These are phyloP conservation scores for Nakaseomyces sp. DNA, from an alignment of 1,139 yeast genomes.

Conservation along the genomic window DNA sequence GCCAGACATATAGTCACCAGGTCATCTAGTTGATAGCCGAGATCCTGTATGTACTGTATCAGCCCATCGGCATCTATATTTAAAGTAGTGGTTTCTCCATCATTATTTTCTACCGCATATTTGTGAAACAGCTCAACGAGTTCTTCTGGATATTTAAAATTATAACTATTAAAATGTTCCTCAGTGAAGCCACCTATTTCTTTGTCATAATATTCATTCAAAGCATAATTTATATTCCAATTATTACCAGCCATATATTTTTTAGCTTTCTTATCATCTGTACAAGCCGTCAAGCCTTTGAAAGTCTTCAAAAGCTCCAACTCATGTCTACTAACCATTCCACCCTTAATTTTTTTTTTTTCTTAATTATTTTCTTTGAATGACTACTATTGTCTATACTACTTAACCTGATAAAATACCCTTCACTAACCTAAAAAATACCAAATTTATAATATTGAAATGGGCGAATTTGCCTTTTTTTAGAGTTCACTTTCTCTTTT, in stretches of 20 bases:
- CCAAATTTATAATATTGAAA: too few relatives aligned
- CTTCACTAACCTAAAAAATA: too few relatives aligned
- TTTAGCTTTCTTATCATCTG: constrained; percentile 16
- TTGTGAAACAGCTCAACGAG: constrained; percentile 18
- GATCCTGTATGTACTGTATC: constrained; percentile 51
- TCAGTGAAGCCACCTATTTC: constrained; percentile 19
- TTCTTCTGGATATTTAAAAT: constrained; percentile 16
- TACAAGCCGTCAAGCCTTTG: constrained; percentile 20
- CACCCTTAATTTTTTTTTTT: background rate
- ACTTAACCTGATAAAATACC: too few relatives aligned
- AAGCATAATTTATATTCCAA: constrained; percentile 28
- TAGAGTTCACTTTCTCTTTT: too few relatives aligned
- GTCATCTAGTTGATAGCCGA: constrained; percentile 69
- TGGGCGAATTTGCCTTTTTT: too few relatives aligned
- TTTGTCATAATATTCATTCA: constrained; percentile 28
- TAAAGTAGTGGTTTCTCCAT: constrained; percentile 22
- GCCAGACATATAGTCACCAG: constrained; percentile 61
- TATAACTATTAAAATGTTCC: constrained; percentile 3
- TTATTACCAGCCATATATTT: constrained; percentile 21
- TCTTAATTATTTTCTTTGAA: too few relatives aligned
- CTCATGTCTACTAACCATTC: constrained; percentile 6
- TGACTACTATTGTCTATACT: too few relatives aligned
- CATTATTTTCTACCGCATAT: constrained; percentile 23
- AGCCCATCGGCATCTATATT: constrained; percentile 70
- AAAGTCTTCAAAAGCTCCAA: constrained; percentile 14